Conservation (phyloP, 2,329 filamentous ascomycete genomes). For the Apiospora aurea region DNA sequence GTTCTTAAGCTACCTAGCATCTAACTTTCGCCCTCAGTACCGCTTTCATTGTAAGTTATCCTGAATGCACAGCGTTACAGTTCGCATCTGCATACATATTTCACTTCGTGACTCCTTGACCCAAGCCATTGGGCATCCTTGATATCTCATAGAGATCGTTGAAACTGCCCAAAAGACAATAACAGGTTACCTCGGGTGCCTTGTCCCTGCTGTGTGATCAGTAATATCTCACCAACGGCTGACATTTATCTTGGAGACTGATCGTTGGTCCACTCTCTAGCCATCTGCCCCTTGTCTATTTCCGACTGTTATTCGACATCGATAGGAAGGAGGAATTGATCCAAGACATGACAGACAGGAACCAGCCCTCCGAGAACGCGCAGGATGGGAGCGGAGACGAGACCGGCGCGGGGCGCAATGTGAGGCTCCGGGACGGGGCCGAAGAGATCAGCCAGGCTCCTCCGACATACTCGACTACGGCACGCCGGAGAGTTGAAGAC, state of each 20-base stretch:
- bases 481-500: neutral
- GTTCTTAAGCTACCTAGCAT: neutral
- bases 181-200: no score
- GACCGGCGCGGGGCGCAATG: neutral
- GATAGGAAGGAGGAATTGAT: neutral
- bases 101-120: neutral
- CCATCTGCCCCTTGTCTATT: neutral
- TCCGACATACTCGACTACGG: neutral
- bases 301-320: no score
- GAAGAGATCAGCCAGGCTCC: neutral
- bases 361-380: neutral
- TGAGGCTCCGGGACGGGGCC: neutral
- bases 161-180: no score
- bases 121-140: neutral
- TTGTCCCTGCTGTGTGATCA: no score
- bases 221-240: neutral
- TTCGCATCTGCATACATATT: neutral
- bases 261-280: neutral
- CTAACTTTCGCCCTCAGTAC: neutral
- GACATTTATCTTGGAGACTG: neutral
- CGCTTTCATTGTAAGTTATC: no score
- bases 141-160: neutral
- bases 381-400: neutral
- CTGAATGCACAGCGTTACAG: no score
- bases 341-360: neutral